A percentile compares a stretch with the other conserved stretches of the same genome.
These are phyloP conservation scores for Ambrosia hybrid DNA, from an alignment of 140 eudicot species.

Conservation along the genomic window DNA sequence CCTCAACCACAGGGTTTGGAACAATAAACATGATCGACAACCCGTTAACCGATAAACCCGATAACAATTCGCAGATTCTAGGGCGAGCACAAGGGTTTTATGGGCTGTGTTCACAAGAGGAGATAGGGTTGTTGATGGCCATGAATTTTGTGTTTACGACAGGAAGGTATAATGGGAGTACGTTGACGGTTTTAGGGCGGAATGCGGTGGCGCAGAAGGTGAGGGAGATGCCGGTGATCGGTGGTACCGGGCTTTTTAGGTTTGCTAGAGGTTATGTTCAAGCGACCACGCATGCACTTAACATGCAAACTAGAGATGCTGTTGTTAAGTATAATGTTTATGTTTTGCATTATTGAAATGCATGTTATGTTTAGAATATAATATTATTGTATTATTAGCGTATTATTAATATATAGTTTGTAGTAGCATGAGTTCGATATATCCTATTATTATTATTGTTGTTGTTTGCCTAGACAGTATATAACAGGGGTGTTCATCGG, in stretches of 20 bases:
- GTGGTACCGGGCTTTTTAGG: constrained; percentile 10
- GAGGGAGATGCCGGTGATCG: constrained; percentile 18
- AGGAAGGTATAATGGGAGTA: constrained; percentile 11
- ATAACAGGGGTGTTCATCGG: too few relatives aligned
- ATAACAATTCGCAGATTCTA: neutral
- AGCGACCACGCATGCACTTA: neutral
- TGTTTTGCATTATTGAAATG: constrained; percentile 24
- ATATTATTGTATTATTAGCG: too few relatives aligned
- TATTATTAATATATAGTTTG: neutral
- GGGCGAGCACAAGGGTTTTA: constrained; percentile 20
- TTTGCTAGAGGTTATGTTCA: constrained; percentile 20
- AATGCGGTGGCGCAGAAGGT: constrained; percentile 2
- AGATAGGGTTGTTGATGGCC: constrained; percentile 9
- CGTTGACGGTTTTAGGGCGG: constrained; percentile 17
- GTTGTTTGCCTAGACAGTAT: too few relatives aligned
- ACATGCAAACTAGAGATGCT: constrained; percentile 20
- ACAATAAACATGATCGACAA: constrained; percentile 7
- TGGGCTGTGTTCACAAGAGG: constrained; percentile 4
- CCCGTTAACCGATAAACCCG: neutral
- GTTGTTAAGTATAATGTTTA: constrained; percentile 25
- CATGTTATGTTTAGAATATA: neutral
- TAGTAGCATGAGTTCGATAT: neutral
- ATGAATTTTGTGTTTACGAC: constrained; percentile 11
- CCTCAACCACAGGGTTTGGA: constrained; percentile 1
- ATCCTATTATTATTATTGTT: too few relatives aligned